phyloP scores from a whole-genome alignment of 495 filamentous ascomycete genomes.

The Ramalina intermedia region DNA sequence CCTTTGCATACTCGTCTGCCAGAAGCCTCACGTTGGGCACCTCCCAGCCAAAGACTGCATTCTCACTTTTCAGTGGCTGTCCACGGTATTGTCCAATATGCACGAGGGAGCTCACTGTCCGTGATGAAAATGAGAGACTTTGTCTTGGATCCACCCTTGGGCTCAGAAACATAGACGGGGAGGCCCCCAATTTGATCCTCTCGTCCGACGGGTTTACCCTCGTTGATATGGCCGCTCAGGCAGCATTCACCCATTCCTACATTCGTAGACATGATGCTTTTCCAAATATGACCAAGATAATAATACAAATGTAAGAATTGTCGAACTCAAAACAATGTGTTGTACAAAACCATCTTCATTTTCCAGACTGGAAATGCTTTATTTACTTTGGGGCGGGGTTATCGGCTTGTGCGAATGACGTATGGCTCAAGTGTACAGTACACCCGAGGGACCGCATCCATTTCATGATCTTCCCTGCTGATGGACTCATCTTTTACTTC shows the following conservation, averaged over 20 bases:
- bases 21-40: constrained; percentile 28
- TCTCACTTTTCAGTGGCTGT: background rate
- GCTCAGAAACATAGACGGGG: constrained; percentile 23
- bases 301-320: too few relatives aligned
- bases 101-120: constrained; percentile 7
- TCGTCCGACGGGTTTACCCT: constrained; percentile 23
- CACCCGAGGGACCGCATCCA: too few relatives aligned
- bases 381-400: too few relatives aligned
- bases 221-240: constrained; percentile 24
- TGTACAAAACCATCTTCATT: too few relatives aligned
- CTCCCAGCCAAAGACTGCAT: constrained; percentile 24
- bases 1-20: constrained; percentile 30
- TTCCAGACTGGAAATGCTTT: too few relatives aligned
- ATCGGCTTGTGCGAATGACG: too few relatives aligned
- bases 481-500: too few relatives aligned
- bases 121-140: constrained; percentile 23
- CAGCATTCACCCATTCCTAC: constrained; percentile 16
- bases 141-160: constrained; percentile 20
- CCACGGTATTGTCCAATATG: background rate
- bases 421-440: too few relatives aligned
- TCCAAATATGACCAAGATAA: too few relatives aligned
- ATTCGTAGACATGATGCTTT: constrained; percentile 9
- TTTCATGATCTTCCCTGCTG: too few relatives aligned
- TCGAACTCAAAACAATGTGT: too few relatives aligned
- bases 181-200: constrained; percentile 26